A percentile compares a stretch with the other conserved stretches of the same genome.
These are phyloP conservation scores for Penicillium fuscoglaucum DNA, from an alignment of 2,329 filamentous ascomycete genomes.

Conservation along the genomic window DNA sequence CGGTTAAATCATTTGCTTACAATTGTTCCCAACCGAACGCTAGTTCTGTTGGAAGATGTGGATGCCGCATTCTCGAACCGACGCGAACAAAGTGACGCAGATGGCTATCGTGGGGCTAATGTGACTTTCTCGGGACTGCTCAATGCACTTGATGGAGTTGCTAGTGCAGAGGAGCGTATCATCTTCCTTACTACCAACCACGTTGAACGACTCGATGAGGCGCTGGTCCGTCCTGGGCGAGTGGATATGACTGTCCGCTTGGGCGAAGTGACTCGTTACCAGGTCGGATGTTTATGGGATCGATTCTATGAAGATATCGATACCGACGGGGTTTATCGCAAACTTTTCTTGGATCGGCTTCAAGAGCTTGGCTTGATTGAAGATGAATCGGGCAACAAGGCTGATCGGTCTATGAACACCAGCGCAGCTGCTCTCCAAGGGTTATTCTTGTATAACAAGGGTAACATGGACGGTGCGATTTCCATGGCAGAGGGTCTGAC, in stretches of 20 bases:
- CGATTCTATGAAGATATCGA: conserved; percentile 90
- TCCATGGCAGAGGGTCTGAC: conserved; percentile 63
- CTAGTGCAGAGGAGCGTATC: conserved; percentile 89
- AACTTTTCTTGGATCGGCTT: conserved; percentile 70
- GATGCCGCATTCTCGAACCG: conserved; percentile 88
- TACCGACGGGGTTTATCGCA: conserved; percentile 58
- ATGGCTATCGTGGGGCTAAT: conserved; percentile 82
- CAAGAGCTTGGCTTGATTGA: conserved; percentile 70
- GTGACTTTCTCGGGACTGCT: conserved; percentile 93
- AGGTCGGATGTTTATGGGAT: conserved; percentile 87
- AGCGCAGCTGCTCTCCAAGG: conserved; percentile 94
- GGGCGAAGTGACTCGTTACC: conserved; percentile 80
- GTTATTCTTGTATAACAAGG: conserved; percentile 93
- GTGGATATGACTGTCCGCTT: conserved; percentile 92
- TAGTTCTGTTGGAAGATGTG: conserved; percentile 84
- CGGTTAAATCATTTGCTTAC: conserved; percentile 82
- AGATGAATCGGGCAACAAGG: conserved; percentile 51
- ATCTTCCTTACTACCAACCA: conserved; percentile 95
- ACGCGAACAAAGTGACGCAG: conserved; percentile 66
- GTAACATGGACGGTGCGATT: conserved; percentile 83
- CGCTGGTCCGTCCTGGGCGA: conserved; percentile 83
- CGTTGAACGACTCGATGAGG: conserved; percentile 83
- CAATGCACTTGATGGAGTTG: conserved; percentile 85
- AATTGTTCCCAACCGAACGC: conserved; percentile 77
- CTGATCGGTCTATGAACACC: conserved; percentile 55